A percentile compares a stretch with the other conserved stretches of the same genome.
Evolutionary conservation across 202 grass and related monocot species (phyloP).

Genomic region (Bolboschoenoplectus hybrid): DNA sequence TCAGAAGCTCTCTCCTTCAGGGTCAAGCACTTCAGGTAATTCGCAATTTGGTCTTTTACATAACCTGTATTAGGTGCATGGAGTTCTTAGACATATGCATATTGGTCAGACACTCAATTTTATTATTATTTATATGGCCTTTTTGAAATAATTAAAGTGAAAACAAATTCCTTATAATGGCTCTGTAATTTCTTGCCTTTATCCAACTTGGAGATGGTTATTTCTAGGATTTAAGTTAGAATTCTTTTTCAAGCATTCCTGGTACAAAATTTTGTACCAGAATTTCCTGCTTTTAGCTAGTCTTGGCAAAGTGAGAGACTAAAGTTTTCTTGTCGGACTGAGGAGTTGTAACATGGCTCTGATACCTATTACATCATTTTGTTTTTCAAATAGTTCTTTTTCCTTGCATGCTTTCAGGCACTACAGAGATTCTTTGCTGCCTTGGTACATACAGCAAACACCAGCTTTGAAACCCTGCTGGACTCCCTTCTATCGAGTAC

Average conservation of each 20-base stretch:
- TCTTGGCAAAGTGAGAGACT: background rate
- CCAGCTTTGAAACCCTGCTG: constrained; percentile 85
- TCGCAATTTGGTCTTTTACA: constrained; percentile 20
- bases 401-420: constrained; percentile 52
- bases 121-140: constrained; percentile 10
- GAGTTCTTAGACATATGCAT: background rate
- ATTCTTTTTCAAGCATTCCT: constrained; percentile 26
- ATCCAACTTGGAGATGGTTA: constrained; percentile 9
- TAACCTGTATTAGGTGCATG: background rate
- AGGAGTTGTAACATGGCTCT: constrained; percentile 2
- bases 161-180: constrained; percentile 33
- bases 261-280: background rate
- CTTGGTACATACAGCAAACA: constrained; percentile 86
- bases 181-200: background rate
- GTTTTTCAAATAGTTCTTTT: background rate
- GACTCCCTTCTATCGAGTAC: constrained; percentile 92
- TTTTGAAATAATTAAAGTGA: constrained; percentile 34
- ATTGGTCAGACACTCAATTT: background rate
- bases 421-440: constrained; percentile 93
- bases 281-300: background rate
- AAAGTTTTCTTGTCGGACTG: background rate
- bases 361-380: background rate
- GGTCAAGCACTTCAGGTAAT: constrained; percentile 94
- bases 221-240: background rate
- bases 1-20: constrained; percentile 95